These are phyloP conservation scores for Lobosporangium transversale DNA, from an alignment of 192 early-diverging fungal species.

Conservation along the genomic window DNA sequence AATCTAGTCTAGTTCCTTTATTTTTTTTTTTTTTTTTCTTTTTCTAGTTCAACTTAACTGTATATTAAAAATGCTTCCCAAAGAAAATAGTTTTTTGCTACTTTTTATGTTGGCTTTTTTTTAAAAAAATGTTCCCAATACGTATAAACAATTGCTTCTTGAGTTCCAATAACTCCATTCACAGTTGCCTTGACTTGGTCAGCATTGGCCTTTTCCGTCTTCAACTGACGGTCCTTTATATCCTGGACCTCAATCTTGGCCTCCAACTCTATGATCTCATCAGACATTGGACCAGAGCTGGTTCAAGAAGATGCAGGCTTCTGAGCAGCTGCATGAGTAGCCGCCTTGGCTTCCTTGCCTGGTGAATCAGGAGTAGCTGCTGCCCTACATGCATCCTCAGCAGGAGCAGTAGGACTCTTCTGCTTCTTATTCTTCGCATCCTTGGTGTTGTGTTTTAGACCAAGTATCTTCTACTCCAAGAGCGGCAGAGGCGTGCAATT, in stretches of 20 bases:
- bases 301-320: constrained; percentile 40
- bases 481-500: too few species aligned
- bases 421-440: constrained; percentile 49
- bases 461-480: too few species aligned
- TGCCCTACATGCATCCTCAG: not conserved
- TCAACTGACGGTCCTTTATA: constrained; percentile 38
- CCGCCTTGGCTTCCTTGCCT: constrained; percentile 51
- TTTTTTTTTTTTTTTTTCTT: too few species aligned
- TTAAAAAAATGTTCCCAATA: constrained; percentile 34
- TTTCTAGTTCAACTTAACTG: not conserved
- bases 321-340: constrained; percentile 32
- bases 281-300: constrained; percentile 28
- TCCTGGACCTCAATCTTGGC: constrained; percentile 38
- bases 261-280: constrained; percentile 50
- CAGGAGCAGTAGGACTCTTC: constrained; percentile 15
- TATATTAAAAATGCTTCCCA: not conserved
- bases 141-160: constrained; percentile 44
- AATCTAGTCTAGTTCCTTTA: too few species aligned
- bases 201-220: constrained; percentile 39
- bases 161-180: constrained; percentile 33
- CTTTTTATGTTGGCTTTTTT: not conserved
- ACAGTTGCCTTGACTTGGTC: constrained; percentile 34
- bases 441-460: too few species aligned
- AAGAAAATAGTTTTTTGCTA: not conserved
- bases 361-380: constrained; percentile 19